Evolutionary conservation across 2,329 filamentous ascomycete species (phyloP).

Genomic region (Metarhizium humberi): DNA sequence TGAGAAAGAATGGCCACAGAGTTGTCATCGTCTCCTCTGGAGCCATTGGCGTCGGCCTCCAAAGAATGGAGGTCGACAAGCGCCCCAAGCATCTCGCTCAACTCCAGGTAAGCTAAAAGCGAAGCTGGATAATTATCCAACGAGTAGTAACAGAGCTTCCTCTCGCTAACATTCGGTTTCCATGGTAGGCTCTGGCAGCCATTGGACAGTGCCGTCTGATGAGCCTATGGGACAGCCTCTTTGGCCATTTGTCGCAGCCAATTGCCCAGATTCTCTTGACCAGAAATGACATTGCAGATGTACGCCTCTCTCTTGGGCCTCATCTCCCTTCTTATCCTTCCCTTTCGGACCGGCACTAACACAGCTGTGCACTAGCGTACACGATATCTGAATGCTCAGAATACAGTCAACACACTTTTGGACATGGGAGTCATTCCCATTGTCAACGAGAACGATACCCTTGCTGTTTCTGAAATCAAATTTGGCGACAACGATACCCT

Average conservation of each 20-base stretch:
- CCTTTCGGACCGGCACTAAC: slow-evolving; percentile 6
- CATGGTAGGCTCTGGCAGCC: slow-evolving; percentile 67
- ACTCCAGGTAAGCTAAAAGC: slow-evolving; percentile 52
- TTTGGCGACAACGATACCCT: slow-evolving; percentile 98
- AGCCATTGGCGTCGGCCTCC: slow-evolving; percentile 87
- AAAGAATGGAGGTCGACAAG: slow-evolving; percentile 79
- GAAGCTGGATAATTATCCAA: background rate
- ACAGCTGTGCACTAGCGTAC: slow-evolving; percentile 48
- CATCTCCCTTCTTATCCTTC: background rate
- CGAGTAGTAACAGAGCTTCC: background rate
- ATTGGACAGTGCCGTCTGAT: slow-evolving; percentile 95
- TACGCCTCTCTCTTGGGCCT: slow-evolving; percentile 29
- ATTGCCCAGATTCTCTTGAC: slow-evolving; percentile 93
- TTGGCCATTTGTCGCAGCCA: slow-evolving; percentile 78
- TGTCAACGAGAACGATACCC: slow-evolving; percentile 96
- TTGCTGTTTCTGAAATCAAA: slow-evolving; percentile 97
- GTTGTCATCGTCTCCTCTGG: slow-evolving; percentile 96
- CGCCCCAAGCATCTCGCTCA: slow-evolving; percentile 85
- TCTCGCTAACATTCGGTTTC: slow-evolving; percentile 2
- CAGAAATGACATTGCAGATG: slow-evolving; percentile 91
- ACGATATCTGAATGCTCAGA: slow-evolving; percentile 93
- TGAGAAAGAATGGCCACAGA: slow-evolving; percentile 83
- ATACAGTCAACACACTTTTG: slow-evolving; percentile 81
- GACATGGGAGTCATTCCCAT: slow-evolving; percentile 96
- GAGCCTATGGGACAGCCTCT: slow-evolving; percentile 90